A percentile compares a stretch with the other conserved stretches of the same genome.
phyloP scores from a whole-genome alignment of 2,329 filamentous ascomycete species.

The Penicillium sp. region DNA sequence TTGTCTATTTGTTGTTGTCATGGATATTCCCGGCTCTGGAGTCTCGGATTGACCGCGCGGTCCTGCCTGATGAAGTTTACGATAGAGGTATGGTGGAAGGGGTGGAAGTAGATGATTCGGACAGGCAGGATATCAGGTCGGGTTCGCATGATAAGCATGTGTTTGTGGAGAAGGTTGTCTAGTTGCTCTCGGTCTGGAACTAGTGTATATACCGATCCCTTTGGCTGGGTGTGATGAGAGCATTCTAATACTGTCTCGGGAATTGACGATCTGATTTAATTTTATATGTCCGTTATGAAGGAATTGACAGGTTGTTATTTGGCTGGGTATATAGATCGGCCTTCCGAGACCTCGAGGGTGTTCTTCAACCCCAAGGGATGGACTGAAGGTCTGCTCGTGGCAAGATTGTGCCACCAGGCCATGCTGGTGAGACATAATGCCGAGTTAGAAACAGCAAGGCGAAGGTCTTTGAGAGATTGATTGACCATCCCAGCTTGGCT shows the following conservation, averaged over 20 bases:
- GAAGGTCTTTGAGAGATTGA: too few species aligned
- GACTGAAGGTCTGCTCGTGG: too few species aligned
- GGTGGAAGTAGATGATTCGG: constrained; percentile 16
- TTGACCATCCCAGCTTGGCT: too few species aligned
- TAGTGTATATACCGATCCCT: neutral
- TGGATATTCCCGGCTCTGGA: constrained; percentile 52
- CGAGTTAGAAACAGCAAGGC: too few species aligned
- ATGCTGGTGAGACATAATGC: too few species aligned
- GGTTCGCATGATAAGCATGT: constrained; percentile 3
- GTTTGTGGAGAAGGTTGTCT: constrained; percentile 1
- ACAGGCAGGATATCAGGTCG: constrained; percentile 6
- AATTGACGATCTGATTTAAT: constrained; percentile 58
- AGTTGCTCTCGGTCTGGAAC: neutral
- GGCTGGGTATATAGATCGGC: too few species aligned
- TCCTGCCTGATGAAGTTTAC: constrained; percentile 42
- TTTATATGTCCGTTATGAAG: too few species aligned
- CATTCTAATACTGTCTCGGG: constrained; percentile 58
- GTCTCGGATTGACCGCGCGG: constrained; percentile 46
- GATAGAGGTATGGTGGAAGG: constrained; percentile 20
- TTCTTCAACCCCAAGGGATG: too few species aligned
- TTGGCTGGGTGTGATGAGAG: constrained; percentile 55
- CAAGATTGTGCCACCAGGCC: too few species aligned
- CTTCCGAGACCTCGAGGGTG: too few species aligned
- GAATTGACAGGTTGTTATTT: too few species aligned
- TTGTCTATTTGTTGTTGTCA: constrained; percentile 58